A percentile compares a stretch with the other conserved stretches of the same genome.
Conservation (phyloP, 768 basidiomycete species). For the Serendipita sp. region DNA sequence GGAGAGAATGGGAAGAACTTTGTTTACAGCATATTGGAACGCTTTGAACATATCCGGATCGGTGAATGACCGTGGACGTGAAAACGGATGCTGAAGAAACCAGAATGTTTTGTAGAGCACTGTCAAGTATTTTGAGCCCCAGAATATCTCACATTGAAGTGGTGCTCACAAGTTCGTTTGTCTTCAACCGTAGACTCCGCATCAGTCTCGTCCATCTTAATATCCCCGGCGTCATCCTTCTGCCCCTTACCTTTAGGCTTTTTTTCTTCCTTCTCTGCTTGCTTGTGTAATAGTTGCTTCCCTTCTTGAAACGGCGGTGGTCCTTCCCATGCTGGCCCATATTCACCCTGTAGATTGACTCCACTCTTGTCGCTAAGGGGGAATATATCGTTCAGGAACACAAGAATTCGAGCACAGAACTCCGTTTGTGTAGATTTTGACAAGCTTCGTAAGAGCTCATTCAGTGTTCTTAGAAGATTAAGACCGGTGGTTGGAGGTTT, state of each 20-base stretch:
- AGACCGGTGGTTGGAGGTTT: constrained; percentile 80
- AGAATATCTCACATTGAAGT: neutral
- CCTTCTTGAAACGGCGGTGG: constrained; percentile 2
- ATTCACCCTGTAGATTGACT: constrained; percentile 82
- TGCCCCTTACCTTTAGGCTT: constrained; percentile 22
- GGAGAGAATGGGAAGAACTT: constrained; percentile 62
- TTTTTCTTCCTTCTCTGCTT: constrained; percentile 23
- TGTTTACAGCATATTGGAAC: constrained; percentile 57
- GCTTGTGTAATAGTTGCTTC: constrained; percentile 19
- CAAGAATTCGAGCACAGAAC: constrained; percentile 80
- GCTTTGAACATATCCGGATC: constrained; percentile 37
- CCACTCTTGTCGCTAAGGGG: constrained; percentile 80
- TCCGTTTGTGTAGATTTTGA: constrained; percentile 76
- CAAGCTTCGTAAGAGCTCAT: constrained; percentile 71
- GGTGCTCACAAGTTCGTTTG: constrained; percentile 44
- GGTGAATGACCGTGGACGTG: constrained; percentile 58
- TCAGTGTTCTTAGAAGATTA: constrained; percentile 65
- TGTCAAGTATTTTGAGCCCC: constrained; percentile 15
- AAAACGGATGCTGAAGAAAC: constrained; percentile 76
- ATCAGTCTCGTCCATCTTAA: constrained; percentile 12
- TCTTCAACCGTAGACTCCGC: constrained; percentile 20
- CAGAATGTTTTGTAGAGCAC: constrained; percentile 84
- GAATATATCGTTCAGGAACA: constrained; percentile 73
- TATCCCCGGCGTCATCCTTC: constrained; percentile 7
- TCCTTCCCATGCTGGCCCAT: constrained; percentile 63